Percentiles rank a stretch among this genome's conserved stretches.
Evolutionary conservation across 768 basidiomycete genomes (phyloP).

Genomic region (Amyloporia xantha): DNA sequence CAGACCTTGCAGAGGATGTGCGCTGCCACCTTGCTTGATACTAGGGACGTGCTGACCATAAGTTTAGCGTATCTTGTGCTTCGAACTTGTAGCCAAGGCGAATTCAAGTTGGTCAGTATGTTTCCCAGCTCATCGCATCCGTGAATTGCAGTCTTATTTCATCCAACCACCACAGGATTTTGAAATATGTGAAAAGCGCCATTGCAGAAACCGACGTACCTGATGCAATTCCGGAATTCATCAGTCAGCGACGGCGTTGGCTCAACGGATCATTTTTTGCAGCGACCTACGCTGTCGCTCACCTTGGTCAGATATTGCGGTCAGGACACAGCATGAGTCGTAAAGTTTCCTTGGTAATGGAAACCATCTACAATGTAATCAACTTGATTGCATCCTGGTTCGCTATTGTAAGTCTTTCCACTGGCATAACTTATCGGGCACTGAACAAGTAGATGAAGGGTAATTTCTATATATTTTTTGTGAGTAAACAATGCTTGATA

Average conservation of each 20-base stretch:
- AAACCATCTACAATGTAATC: constrained; percentile 82
- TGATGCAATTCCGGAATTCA: constrained; percentile 89
- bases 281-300: constrained; percentile 87
- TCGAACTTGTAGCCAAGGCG: constrained; percentile 71
- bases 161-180: constrained; percentile 57
- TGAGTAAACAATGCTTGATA: constrained; percentile 30
- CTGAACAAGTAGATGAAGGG: constrained; percentile 40
- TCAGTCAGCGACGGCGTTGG: constrained; percentile 85
- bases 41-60: background rate
- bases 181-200: constrained; percentile 93
- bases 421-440: background rate
- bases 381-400: constrained; percentile 94
- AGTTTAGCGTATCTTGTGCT: constrained; percentile 72
- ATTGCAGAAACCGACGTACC: constrained; percentile 94
- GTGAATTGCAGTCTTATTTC: no score
- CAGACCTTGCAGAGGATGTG: constrained; percentile 88
- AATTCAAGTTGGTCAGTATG: constrained; percentile 64
- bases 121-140: background rate
- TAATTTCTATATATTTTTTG: constrained; percentile 95
- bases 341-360: constrained; percentile 67
- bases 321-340: constrained; percentile 78
- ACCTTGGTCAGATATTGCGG: constrained; percentile 70
- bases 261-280: constrained; percentile 94
- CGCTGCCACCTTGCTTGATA: constrained; percentile 14
- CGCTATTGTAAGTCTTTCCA: constrained; percentile 54